Evolutionary conservation across 495 filamentous ascomycete genomes (phyloP).

Genomic region (Chaetomium fimeti): DNA sequence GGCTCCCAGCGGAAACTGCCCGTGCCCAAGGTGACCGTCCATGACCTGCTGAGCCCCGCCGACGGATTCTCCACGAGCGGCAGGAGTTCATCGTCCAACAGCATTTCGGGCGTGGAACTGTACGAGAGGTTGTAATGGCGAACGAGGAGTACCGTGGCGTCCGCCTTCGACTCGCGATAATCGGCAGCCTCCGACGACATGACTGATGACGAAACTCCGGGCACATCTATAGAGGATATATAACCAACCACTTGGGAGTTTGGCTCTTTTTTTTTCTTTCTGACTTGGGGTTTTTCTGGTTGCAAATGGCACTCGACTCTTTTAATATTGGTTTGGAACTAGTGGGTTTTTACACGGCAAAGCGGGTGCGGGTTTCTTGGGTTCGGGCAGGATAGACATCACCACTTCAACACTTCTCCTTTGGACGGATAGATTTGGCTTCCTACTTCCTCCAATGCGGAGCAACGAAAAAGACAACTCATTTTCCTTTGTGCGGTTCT

Average conservation of each 20-base stretch:
- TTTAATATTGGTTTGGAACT: constrained; percentile 20
- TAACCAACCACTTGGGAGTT: constrained; percentile 29
- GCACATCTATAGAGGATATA: constrained; percentile 31
- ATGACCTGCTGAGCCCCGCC: constrained; percentile 71
- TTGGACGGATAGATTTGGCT: constrained; percentile 28
- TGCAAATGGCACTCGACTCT: constrained; percentile 15
- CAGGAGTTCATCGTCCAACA: constrained; percentile 50
- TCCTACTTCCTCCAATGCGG: constrained; percentile 11
- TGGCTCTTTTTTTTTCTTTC: constrained; percentile 13
- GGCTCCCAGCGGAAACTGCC: constrained; percentile 92
- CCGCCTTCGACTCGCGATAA: not conserved
- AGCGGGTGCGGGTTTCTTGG: constrained; percentile 14
- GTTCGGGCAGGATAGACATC: constrained; percentile 26
- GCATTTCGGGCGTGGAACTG: constrained; percentile 47
- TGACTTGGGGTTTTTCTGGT: constrained; percentile 17
- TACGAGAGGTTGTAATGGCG: constrained; percentile 37
- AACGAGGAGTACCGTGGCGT: not conserved
- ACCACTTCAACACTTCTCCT: constrained; percentile 26
- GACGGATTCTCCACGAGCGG: constrained; percentile 58
- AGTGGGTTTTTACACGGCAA: constrained; percentile 12
- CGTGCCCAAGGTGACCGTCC: constrained; percentile 83
- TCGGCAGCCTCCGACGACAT: constrained; percentile 27
- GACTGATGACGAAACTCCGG: constrained; percentile 30
- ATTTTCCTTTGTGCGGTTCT: constrained; percentile 12
- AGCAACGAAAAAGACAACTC: constrained; percentile 13